These are phyloP conservation scores for Apiospora arundinis DNA, from an alignment of 2,329 filamentous ascomycete genomes.

Conservation along the genomic window DNA sequence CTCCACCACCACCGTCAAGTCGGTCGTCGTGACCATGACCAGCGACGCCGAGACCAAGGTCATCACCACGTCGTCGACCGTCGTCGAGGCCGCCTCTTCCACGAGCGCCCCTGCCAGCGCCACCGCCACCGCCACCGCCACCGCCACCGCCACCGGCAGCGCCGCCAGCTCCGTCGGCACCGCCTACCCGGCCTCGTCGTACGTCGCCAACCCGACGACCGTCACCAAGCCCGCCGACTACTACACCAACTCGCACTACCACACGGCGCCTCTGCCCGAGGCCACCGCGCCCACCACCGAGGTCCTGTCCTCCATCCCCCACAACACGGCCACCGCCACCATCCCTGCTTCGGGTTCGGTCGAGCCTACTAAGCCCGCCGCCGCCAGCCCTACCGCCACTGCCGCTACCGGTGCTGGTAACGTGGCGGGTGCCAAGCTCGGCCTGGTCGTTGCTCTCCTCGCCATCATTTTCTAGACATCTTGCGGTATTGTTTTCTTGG, in stretches of 20 bases:
- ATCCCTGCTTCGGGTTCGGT: slow-evolving; percentile 1
- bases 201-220: slow-evolving; percentile 19
- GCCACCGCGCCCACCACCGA: slow-evolving; percentile 1
- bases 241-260: neutral
- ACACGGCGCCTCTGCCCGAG: slow-evolving; percentile 18
- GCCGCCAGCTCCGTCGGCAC: neutral
- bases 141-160: neutral
- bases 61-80: neutral
- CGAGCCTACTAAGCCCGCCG: neutral
- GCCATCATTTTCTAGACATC: neutral
- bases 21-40: neutral
- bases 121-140: neutral
- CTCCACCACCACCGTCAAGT: slow-evolving; percentile 16
- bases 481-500: neutral
- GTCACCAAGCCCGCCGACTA: slow-evolving; percentile 13
- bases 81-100: neutral
- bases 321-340: slow-evolving; percentile 7
- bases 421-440: neutral
- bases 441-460: neutral
- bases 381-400: neutral
- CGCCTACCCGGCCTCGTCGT: slow-evolving; percentile 7
- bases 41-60: neutral
- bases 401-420: neutral
- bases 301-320: slow-evolving; percentile 3
- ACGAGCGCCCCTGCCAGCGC: neutral